Evolutionary conservation across 495 filamentous ascomycete species (phyloP).

Genomic region (Neurospora cerealis): DNA sequence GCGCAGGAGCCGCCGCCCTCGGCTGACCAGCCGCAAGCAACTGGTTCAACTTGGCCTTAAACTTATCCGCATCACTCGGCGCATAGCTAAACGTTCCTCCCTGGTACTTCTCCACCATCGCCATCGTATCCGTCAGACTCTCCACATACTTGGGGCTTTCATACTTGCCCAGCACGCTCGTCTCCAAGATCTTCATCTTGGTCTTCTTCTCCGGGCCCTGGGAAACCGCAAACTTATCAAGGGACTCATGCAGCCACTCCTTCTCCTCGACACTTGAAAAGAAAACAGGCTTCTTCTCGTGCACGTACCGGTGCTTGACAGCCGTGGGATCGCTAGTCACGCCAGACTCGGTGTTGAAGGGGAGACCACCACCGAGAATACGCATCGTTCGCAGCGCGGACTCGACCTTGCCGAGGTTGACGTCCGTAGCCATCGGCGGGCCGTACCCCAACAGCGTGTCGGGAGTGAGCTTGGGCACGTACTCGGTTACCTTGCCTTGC

Average conservation of each 20-base stretch:
- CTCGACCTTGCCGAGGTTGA: slow-evolving; percentile 15
- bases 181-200: slow-evolving; percentile 29
- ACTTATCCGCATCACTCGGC: slow-evolving; percentile 9
- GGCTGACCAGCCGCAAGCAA: slow-evolving; percentile 13
- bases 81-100: slow-evolving; percentile 16
- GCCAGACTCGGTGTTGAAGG: slow-evolving; percentile 17
- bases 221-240: slow-evolving; percentile 3
- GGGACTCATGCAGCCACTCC: slow-evolving; percentile 22
- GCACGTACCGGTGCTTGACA: slow-evolving; percentile 4
- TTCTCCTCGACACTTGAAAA: slow-evolving; percentile 22
- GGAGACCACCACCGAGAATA: slow-evolving; percentile 17
- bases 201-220: slow-evolving; percentile 13
- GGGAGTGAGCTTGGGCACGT: slow-evolving; percentile 11
- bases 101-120: slow-evolving; percentile 24
- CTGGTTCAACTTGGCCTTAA: slow-evolving; percentile 16
- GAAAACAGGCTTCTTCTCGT: slow-evolving; percentile 19
- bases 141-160: slow-evolving; percentile 18
- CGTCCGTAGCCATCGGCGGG: slow-evolving; percentile 20
- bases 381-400: slow-evolving; percentile 21
- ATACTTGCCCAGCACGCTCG: slow-evolving; percentile 33
- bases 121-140: slow-evolving; percentile 17
- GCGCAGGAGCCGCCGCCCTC: background rate
- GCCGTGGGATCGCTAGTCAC: slow-evolving; percentile 14
- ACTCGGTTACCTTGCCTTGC: slow-evolving; percentile 18
- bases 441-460: slow-evolving; percentile 21